Percentiles rank a stretch among this genome's conserved stretches.
Evolutionary conservation across 2,329 filamentous ascomycete genomes (phyloP).

Genomic region (Penicillium sp.): DNA sequence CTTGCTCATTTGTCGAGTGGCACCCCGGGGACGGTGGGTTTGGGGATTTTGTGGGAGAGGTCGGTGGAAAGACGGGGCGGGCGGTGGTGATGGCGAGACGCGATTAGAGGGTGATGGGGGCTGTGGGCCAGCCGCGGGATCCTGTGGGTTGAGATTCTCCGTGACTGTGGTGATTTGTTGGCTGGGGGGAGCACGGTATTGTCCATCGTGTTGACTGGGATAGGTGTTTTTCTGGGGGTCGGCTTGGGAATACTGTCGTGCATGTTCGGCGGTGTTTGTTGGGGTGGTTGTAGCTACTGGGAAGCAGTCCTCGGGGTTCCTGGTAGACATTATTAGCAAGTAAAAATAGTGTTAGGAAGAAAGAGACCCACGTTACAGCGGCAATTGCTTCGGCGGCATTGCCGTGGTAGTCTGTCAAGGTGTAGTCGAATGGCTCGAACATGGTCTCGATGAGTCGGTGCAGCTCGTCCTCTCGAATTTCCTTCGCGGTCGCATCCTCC

Average conservation of each 20-base stretch:
- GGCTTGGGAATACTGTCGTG: constrained; percentile 39
- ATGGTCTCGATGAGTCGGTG: constrained; percentile 92
- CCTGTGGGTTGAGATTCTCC: constrained; percentile 31
- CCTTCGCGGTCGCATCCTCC: constrained; percentile 91
- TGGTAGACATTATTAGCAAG: constrained; percentile 16
- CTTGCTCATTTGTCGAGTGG: constrained; percentile 72
- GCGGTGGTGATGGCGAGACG: constrained; percentile 26
- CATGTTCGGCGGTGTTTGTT: constrained; percentile 27
- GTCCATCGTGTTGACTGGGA: constrained; percentile 31
- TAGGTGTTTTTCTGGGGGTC: constrained; percentile 34
- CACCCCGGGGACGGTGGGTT: constrained; percentile 54
- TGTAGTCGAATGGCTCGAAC: constrained; percentile 96
- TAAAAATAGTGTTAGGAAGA: constrained; percentile 4
- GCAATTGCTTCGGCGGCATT: constrained; percentile 44
- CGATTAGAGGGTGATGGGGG: constrained; percentile 31
- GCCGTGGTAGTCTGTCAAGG: constrained; percentile 71
- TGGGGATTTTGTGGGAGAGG: constrained; percentile 38
- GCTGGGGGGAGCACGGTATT: constrained; percentile 29
- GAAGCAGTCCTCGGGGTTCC: constrained; percentile 43
- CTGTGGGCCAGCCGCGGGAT: constrained; percentile 19
- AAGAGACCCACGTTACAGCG: constrained; percentile 33
- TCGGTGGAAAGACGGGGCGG: constrained; percentile 41
- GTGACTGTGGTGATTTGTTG: constrained; percentile 29
- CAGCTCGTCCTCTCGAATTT: constrained; percentile 91
- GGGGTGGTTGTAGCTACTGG: constrained; percentile 22